phyloP scores from a whole-genome alignment of 495 filamentous ascomycete species.

The Podospora sp. region DNA sequence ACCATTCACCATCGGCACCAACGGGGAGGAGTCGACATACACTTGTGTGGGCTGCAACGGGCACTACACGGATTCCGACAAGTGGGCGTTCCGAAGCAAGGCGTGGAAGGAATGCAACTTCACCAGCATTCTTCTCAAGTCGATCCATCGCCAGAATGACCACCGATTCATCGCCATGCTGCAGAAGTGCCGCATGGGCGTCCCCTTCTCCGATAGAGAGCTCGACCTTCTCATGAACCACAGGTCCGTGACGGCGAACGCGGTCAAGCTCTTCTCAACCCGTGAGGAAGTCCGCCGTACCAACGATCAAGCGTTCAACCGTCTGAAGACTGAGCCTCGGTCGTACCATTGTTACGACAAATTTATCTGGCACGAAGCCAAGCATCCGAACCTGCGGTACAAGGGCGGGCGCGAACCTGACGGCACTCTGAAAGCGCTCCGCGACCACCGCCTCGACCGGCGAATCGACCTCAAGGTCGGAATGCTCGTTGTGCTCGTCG shows the following conservation, averaged over 20 bases:
- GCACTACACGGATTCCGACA: conserved; percentile 40
- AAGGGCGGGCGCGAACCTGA: conserved; percentile 63
- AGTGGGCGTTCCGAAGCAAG: conserved; percentile 43
- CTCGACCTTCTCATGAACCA: conserved; percentile 51
- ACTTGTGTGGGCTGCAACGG: conserved; percentile 37
- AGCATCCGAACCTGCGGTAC: conserved; percentile 65
- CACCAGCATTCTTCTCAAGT: conserved; percentile 46
- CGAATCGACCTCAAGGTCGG: conserved; percentile 77
- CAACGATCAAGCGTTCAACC: conserved; percentile 43
- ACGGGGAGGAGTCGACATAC: conserved; percentile 63
- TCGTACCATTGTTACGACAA: conserved; percentile 76
- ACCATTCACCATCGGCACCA: conserved; percentile 66
- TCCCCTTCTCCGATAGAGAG: conserved; percentile 38
- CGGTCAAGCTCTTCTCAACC: conserved; percentile 51
- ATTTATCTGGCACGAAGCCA: conserved; percentile 55
- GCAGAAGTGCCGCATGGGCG: conserved; percentile 53
- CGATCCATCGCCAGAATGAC: conserved; percentile 59
- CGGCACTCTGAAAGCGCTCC: conserved; percentile 63
- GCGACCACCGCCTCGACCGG: conserved; percentile 55
- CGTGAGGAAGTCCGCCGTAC: conserved; percentile 42
- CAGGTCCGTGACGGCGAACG: conserved; percentile 43
- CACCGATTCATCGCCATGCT: conserved; percentile 52
- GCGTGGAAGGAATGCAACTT: conserved; percentile 44
- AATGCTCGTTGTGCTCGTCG: conserved; percentile 90
- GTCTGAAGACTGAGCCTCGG: conserved; percentile 36